A percentile compares a stretch with the other conserved stretches of the same genome.
phyloP scores from a whole-genome alignment of 2,329 filamentous ascomycete genomes.

The Xylaria sp. region DNA sequence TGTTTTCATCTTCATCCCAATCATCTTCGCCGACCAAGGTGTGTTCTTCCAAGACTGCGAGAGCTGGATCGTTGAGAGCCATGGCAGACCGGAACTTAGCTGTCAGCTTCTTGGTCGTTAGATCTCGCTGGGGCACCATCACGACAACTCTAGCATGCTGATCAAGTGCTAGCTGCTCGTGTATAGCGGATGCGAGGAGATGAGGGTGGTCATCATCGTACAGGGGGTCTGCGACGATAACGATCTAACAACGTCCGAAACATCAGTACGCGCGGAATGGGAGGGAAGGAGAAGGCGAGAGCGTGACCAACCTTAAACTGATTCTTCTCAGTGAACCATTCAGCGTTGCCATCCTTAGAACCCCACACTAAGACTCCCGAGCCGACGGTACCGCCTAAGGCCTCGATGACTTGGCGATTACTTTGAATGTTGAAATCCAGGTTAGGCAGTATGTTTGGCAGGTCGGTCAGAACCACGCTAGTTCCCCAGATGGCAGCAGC shows the following conservation, averaged over 20 bases:
- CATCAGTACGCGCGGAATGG: neutral
- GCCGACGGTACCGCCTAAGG: conserved; percentile 58
- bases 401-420: conserved; percentile 62
- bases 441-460: conserved; percentile 83
- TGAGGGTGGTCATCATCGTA: conserved; percentile 83
- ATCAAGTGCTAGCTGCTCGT: conserved; percentile 63
- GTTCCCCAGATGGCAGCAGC: conserved; percentile 72
- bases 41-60: conserved; percentile 61
- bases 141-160: conserved; percentile 68
- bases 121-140: conserved; percentile 79
- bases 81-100: conserved; percentile 65
- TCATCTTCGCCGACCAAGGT: conserved; percentile 71
- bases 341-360: conserved; percentile 46
- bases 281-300: neutral
- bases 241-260: conserved; percentile 51
- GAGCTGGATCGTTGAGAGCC: conserved; percentile 48
- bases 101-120: conserved; percentile 64
- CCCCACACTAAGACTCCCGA: conserved; percentile 78
- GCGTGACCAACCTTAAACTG: conserved; percentile 55
- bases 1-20: conserved; percentile 63
- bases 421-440: conserved; percentile 70
- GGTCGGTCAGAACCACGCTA: conserved; percentile 75
- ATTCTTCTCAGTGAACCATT: conserved; percentile 47
- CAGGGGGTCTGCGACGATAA: conserved; percentile 83
- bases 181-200: conserved; percentile 72